Percentiles rank a stretch among this genome's conserved stretches.
Evolutionary conservation across 1,139 yeast species (phyloP).

Genomic region (Candida tropicalis): DNA sequence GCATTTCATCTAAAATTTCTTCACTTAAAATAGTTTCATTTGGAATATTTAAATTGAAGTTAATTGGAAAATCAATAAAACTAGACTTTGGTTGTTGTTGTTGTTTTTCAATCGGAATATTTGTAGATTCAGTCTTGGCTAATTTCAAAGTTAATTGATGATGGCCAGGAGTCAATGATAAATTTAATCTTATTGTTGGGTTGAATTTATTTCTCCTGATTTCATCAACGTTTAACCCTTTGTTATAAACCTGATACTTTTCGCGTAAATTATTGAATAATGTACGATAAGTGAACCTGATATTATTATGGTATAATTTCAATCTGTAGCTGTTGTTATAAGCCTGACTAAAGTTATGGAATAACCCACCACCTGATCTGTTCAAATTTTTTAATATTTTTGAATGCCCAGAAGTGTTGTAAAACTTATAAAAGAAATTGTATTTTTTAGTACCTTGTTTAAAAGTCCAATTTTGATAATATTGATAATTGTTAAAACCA

Average conservation of each 20-base stretch:
- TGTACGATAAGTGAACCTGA: constrained; percentile 24
- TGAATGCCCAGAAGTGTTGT: constrained; percentile 9
- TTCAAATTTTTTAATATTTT: constrained; percentile 12
- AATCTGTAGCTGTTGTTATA: constrained; percentile 24
- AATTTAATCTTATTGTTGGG: constrained; percentile 21
- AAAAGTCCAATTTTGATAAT: constrained; percentile 12
- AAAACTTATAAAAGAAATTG: constrained; percentile 12
- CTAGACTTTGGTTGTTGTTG: constrained; percentile 37
- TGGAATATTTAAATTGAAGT: constrained; percentile 45
- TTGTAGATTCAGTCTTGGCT: constrained; percentile 37
- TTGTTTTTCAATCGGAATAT: constrained; percentile 23
- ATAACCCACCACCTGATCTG: constrained; percentile 19
- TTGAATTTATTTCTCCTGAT: constrained; percentile 11
- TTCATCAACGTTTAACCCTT: constrained; percentile 5
- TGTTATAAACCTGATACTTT: constrained; percentile 13
- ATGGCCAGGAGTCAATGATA: constrained; percentile 37
- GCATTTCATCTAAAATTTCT: constrained; percentile 45
- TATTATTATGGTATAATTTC: constrained; percentile 24
- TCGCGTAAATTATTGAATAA: constrained; percentile 19
- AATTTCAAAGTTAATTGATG: constrained; percentile 40
- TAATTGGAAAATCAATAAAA: constrained; percentile 54
- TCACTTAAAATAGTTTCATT: constrained; percentile 51
- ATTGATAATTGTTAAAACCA: constrained; percentile 3
- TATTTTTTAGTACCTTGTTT: constrained; percentile 3
- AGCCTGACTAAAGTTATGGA: constrained; percentile 28